Percentiles rank a stretch among this genome's conserved stretches.
Conservation (phyloP, 75 land plant genomes). For the Picea sitchensis region DNA sequence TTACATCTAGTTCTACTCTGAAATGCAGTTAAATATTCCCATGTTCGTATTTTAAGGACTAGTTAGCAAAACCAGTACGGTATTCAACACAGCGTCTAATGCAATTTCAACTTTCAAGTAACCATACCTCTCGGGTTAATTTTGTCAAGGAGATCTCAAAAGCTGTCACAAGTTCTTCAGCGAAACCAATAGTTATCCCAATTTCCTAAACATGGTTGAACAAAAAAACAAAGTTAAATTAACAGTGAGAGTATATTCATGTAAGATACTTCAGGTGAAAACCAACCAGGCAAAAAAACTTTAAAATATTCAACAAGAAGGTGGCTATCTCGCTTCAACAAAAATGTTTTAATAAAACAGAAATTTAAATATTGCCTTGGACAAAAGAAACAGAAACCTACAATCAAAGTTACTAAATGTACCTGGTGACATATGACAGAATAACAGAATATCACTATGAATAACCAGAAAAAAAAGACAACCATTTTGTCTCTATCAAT, state of each 20-base stretch:
- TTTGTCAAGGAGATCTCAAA: neutral
- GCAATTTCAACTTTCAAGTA: neutral
- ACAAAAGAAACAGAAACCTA: neutral
- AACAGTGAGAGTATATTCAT: neutral
- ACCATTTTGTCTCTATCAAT: neutral
- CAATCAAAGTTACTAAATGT: neutral
- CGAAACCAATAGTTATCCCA: constrained; percentile 1
- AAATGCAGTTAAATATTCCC: neutral
- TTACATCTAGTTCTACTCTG: neutral
- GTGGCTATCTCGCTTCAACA: neutral
- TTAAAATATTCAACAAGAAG: neutral
- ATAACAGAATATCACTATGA: neutral
- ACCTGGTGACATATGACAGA: neutral
- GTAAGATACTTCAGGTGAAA: neutral
- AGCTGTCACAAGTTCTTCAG: constrained; percentile 7
- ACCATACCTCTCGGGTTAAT: neutral
- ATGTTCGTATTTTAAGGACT: neutral
- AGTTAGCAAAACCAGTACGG: neutral
- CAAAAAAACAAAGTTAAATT: neutral
- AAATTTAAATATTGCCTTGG: neutral
- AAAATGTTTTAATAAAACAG: no score
- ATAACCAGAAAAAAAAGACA: neutral
- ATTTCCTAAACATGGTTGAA: constrained; percentile 9
- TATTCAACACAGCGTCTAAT: neutral
- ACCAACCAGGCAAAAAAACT: neutral